Evolutionary conservation across 1,284 basidiomycete species (phyloP).

Genomic region (Wallemia hederae): DNA sequence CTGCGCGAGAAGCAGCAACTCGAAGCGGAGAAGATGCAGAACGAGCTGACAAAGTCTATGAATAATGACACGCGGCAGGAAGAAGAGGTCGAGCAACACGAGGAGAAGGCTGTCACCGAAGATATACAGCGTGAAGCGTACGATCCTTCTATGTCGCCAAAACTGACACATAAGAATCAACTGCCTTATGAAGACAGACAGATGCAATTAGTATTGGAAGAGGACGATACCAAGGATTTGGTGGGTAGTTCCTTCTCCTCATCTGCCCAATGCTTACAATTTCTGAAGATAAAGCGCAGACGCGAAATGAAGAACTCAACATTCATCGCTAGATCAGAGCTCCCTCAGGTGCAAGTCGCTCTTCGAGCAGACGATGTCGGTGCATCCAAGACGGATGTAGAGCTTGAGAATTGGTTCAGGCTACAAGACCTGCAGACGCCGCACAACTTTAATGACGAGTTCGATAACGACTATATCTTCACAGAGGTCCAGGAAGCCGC

Average conservation of each 20-base stretch:
- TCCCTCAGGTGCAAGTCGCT: slow-evolving; percentile 18
- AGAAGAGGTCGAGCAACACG: slow-evolving; percentile 4
- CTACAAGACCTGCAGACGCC: slow-evolving; percentile 20
- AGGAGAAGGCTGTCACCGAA: slow-evolving; percentile 2
- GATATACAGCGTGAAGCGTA: background rate
- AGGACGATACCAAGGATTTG: background rate
- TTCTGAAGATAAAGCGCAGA: slow-evolving; percentile 20
- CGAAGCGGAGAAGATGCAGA: slow-evolving; percentile 69
- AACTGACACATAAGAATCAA: background rate
- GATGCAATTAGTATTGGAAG: background rate
- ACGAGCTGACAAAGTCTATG: slow-evolving; percentile 33
- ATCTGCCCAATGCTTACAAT: slow-evolving; percentile 13
- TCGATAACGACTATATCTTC: slow-evolving; percentile 82
- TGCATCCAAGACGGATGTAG: slow-evolving; percentile 40
- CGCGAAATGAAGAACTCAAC: slow-evolving; percentile 45
- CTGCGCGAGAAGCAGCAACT: slow-evolving; percentile 80
- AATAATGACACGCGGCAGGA: slow-evolving; percentile 2
- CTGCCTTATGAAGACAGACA: background rate
- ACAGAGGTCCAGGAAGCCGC: slow-evolving; percentile 62
- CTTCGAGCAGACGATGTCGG: slow-evolving; percentile 10
- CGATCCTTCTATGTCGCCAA: background rate
- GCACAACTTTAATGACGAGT: slow-evolving; percentile 28
- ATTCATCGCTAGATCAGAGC: slow-evolving; percentile 39
- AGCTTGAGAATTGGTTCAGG: slow-evolving; percentile 53
- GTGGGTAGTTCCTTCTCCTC: background rate